Base-by-base conservation (phyloP, 2,329 filamentous ascomycete genomes). In the Didymosphaeria variabile region DNA sequence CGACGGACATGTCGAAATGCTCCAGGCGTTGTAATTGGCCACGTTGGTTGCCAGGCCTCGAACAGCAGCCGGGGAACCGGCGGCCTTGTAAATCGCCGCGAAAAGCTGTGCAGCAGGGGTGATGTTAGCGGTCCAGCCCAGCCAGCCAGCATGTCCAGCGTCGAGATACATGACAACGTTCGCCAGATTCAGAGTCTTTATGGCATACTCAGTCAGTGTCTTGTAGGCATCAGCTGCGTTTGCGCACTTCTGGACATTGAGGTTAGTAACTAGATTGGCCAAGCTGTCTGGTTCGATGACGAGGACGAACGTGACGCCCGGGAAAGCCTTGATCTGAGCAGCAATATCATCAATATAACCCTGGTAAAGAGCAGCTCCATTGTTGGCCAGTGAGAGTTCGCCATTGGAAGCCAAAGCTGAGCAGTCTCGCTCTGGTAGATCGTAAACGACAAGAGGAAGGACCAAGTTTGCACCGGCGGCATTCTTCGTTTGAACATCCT, bases 81-180 rank as follows among this genome's bases (percentile, higher is more conserved):
- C 83, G 31, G 72, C 75, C 46, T 74, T 79, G 68, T 82, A 85
- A 4, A 85, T 67, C 29, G 75, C 31, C 2, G 72, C 81, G 67
- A 80, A 85, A 7, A 85, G 74, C 34, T 79, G 60, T 4, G 83
- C 83, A 5, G 83, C 81, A 9, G 83, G 83, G 5, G 65, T 63
- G 44, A 86, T 81, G 76, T 88, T 88, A 60, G 84, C 86, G 19
- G 82, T 70, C 86, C 86, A 88, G 67, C 86, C 87, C 34, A 89
- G 80, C 87, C 87, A 89, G 63, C 87, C 86, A 32, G 83, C 86
- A 73, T 89, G 86, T 62, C 85, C 87, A 5, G 85, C 87, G 68
- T 89, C 87, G 23, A 89, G 72, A 72, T 89, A 89, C 84, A 86
- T 85, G 60, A 83, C 77, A 17, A 89, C 86, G 71, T 89, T 88